Conservation (phyloP, 2,329 filamentous ascomycete genomes). For the Kalmusia sp. region DNA sequence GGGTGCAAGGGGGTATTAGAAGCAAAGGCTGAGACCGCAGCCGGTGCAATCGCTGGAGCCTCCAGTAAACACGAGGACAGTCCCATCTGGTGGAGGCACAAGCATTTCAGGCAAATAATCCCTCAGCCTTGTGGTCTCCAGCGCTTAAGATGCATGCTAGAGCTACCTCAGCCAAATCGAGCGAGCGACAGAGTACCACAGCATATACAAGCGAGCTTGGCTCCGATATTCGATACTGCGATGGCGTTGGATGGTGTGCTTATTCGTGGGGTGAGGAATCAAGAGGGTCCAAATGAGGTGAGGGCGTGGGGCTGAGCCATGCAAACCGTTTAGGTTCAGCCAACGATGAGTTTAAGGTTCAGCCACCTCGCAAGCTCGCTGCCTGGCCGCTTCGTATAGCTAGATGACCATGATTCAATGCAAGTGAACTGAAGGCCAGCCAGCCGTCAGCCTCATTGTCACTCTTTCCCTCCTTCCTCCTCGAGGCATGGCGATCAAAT, state of each 20-base stretch:
- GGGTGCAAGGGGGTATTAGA: too few species aligned
- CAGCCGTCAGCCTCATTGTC: not conserved
- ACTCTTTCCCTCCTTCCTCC: not conserved
- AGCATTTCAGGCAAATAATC: not conserved
- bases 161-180: not conserved
- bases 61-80: too few species aligned
- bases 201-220: not conserved
- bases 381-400: not conserved
- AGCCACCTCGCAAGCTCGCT: not conserved
- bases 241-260: not conserved
- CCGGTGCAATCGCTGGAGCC: too few species aligned
- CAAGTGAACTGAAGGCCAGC: not conserved
- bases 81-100: too few species aligned
- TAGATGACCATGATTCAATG: not conserved
- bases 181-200: not conserved
- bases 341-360: not conserved
- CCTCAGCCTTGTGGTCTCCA: not conserved
- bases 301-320: not conserved
- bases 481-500: too few species aligned
- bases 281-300: not conserved
- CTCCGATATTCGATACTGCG: not conserved
- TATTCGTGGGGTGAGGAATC: too few species aligned
- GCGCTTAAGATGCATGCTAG: not conserved
- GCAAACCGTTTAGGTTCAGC: not conserved
- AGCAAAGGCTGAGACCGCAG: not conserved